phyloP scores from a whole-genome alignment of 257 asterid genomes.

The Parsonsia alboflavescens region DNA sequence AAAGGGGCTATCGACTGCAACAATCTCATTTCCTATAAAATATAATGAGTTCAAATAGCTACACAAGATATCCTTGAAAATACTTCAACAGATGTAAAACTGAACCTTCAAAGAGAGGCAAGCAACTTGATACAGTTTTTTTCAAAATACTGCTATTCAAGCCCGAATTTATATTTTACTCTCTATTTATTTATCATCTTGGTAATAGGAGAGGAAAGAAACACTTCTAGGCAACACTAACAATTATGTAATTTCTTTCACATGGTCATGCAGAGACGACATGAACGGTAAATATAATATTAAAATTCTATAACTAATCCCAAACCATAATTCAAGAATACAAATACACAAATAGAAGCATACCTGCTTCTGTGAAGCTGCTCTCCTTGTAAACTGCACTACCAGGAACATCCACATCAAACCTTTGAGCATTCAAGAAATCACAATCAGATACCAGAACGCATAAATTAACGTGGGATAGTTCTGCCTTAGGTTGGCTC shows the following conservation, averaged over 20 bases:
- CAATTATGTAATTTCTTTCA: not conserved
- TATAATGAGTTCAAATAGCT: not conserved
- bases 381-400: constrained; percentile 97
- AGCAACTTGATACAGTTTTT: not conserved
- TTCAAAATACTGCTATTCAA: not conserved
- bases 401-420: constrained; percentile 93
- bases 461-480: not conserved
- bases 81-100: not conserved
- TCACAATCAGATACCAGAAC: constrained; percentile 1
- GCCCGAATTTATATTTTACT: not conserved
- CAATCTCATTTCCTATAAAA: constrained; percentile 56
- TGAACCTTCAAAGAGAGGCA: not conserved
- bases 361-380: constrained; percentile 80
- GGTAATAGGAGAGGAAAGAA: not conserved
- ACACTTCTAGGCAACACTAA: not conserved
- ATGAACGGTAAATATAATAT: not conserved
- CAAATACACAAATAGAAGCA: not conserved
- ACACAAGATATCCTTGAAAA: constrained; percentile 3
- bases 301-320: not conserved
- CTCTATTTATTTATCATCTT: not conserved
- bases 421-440: constrained; percentile 30
- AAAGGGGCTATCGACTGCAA: constrained; percentile 67
- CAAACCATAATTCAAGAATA: not conserved
- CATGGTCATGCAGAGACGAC: not conserved
- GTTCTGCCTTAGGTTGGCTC: not conserved